A percentile compares a stretch with the other conserved stretches of the same genome.
Evolutionary conservation across 345 rosid species (phyloP).

Genomic region (Hibiscus trionum): DNA sequence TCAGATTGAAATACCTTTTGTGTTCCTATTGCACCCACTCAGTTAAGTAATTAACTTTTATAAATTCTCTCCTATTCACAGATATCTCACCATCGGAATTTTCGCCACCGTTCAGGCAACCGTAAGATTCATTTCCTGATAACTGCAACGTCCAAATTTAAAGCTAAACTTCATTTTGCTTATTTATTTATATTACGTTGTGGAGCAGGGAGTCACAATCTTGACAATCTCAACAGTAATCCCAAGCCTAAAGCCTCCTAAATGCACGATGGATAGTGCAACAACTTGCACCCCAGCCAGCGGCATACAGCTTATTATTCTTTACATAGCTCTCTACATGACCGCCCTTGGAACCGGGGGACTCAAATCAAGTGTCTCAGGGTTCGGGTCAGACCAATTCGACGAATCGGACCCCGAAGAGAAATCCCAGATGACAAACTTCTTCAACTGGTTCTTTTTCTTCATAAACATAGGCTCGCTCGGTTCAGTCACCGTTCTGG

Average conservation of each 20-base stretch:
- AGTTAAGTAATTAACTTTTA: background rate
- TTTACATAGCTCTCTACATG: constrained; percentile 71
- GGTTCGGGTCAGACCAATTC: constrained; percentile 92
- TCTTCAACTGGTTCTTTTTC: constrained; percentile 95
- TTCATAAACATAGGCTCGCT: constrained; percentile 78
- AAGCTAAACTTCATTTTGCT: background rate
- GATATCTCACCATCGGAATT: constrained; percentile 81
- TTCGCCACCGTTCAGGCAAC: constrained; percentile 76
- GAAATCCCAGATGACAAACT: constrained; percentile 50
- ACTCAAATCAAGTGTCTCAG: constrained; percentile 88
- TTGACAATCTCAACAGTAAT: constrained; percentile 71
- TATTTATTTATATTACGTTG: constrained; percentile 4
- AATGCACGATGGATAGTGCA: constrained; percentile 30
- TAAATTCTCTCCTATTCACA: constrained; percentile 18
- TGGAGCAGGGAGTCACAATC: constrained; percentile 61
- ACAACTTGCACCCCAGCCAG: constrained; percentile 52
- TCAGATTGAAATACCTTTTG: too few species aligned
- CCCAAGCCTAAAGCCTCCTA: constrained; percentile 82
- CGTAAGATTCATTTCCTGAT: constrained; percentile 26
- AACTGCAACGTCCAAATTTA: background rate
- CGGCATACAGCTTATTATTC: constrained; percentile 47
- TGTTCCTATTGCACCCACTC: background rate
- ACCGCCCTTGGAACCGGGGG: constrained; percentile 94
- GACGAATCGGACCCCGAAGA: constrained; percentile 64
- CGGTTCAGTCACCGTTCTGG: constrained; percentile 70